These are phyloP conservation scores for Westerdykella ornata DNA, from an alignment of 2,329 filamentous ascomycete genomes.

Conservation along the genomic window DNA sequence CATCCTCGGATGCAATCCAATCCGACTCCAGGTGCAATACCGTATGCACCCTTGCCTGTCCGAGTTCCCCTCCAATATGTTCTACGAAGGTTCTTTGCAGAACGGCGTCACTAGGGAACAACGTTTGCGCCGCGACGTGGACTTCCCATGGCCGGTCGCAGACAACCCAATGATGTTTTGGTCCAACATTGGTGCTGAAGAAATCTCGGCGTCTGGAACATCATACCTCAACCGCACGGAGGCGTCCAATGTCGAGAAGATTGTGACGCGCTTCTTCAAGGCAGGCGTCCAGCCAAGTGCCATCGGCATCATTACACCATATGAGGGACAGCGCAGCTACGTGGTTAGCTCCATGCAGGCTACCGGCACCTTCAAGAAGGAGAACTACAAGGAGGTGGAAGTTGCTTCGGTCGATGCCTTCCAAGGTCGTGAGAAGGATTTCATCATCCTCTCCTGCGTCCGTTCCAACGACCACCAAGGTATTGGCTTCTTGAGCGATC, in stretches of 20 bases:
- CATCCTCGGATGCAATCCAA: conserved; percentile 81
- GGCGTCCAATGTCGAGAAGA: conserved; percentile 95
- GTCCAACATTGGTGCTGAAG: conserved; percentile 95
- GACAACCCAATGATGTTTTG: conserved; percentile 99
- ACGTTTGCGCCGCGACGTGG: conserved; percentile 82
- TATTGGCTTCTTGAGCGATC: conserved; percentile 97
- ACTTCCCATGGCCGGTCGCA: conserved; percentile 93
- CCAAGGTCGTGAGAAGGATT: conserved; percentile 98
- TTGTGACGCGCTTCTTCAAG: conserved; percentile 97
- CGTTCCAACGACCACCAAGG: conserved; percentile 98
- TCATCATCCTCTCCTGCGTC: conserved; percentile 95
- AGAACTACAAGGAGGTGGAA: conserved; percentile 96
- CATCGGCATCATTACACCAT: conserved; percentile 97
- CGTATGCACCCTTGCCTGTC: conserved; percentile 98
- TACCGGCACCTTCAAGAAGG: conserved; percentile 94
- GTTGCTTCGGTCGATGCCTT: conserved; percentile 98
- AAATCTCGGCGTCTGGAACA: conserved; percentile 95
- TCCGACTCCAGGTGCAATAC: conserved; percentile 93
- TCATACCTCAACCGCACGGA: conserved; percentile 98
- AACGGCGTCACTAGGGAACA: conserved; percentile 91
- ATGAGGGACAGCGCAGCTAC: conserved; percentile 96
- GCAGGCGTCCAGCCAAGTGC: conserved; percentile 88
- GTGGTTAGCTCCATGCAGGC: conserved; percentile 99
- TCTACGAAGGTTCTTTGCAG: conserved; percentile 94
- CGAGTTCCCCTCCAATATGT: conserved; percentile 98